A percentile compares a stretch with the other conserved stretches of the same genome.
Evolutionary conservation across 179 eudicot species (phyloP).

Genomic region (Spinacia oleracea): DNA sequence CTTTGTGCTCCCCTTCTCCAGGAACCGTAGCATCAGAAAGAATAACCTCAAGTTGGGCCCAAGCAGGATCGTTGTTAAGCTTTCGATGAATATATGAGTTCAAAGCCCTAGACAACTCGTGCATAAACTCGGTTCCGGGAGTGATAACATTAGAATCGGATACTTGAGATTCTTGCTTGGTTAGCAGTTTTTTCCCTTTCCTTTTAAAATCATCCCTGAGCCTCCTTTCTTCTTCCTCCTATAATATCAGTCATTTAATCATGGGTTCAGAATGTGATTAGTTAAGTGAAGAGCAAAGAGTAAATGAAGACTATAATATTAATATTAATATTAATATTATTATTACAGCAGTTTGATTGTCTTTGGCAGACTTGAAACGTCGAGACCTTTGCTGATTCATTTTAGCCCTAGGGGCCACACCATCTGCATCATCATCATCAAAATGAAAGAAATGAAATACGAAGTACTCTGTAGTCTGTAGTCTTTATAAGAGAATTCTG

Average conservation of each 20-base stretch:
- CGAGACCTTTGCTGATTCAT: constrained; percentile 77
- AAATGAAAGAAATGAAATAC: too few relatives aligned
- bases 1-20: constrained; percentile 84
- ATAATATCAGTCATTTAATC: too few relatives aligned
- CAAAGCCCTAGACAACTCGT: constrained; percentile 46
- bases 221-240: constrained; percentile 54
- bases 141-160: constrained; percentile 64
- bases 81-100: constrained; percentile 35
- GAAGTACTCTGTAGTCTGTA: too few relatives aligned
- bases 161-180: constrained; percentile 45
- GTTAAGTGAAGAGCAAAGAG: too few relatives aligned
- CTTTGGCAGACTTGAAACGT: constrained; percentile 47
- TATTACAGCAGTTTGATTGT: constrained; percentile 36
- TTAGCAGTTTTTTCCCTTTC: constrained; percentile 49
- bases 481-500: not conserved
- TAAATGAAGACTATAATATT: too few relatives aligned
- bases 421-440: constrained; percentile 42
- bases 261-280: too few relatives aligned
- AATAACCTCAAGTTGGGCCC: constrained; percentile 60
- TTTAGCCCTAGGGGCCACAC: constrained; percentile 80
- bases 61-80: constrained; percentile 40
- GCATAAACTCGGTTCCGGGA: constrained; percentile 71
- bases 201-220: constrained; percentile 41
- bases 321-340: too few relatives aligned
- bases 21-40: constrained; percentile 72